These are phyloP conservation scores for Myxozyma melibiosi DNA, from an alignment of 805 yeast species.

Conservation along the genomic window DNA sequence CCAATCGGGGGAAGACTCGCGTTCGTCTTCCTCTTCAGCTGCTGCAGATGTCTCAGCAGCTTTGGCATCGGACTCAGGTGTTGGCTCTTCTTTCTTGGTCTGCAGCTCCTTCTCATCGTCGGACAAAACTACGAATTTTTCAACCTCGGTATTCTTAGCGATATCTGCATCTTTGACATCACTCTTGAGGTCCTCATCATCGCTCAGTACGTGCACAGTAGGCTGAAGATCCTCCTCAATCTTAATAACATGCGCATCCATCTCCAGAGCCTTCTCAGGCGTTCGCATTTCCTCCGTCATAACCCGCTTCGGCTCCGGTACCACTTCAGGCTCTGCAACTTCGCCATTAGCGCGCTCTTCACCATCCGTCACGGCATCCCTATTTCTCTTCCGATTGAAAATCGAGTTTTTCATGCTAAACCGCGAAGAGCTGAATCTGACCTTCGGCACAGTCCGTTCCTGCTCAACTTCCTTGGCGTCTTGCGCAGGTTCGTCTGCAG, in stretches of 20 bases:
- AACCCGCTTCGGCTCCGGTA: neutral
- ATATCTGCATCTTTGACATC: neutral
- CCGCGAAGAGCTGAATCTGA: slow-evolving; percentile 9
- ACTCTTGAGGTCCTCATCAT: neutral
- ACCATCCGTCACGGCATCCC: neutral
- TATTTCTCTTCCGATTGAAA: slow-evolving; percentile 16
- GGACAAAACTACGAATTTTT: too few species aligned
- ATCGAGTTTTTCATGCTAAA: slow-evolving; percentile 23
- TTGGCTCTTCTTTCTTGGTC: neutral
- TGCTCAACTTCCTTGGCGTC: slow-evolving; percentile 1
- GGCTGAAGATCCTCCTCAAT: neutral
- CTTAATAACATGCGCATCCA: too few species aligned
- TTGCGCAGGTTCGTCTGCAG: neutral
- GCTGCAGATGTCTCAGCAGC: neutral
- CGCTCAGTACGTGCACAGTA: neutral
- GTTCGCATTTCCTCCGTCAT: neutral
- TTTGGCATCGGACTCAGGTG: too few species aligned
- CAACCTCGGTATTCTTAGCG: too few species aligned
- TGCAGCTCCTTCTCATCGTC: too few species aligned
- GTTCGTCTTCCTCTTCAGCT: neutral
- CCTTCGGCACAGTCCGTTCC: neutral
- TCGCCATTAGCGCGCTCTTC: neutral
- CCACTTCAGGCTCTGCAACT: too few species aligned
- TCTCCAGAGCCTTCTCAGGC: neutral
- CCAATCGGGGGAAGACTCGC: neutral